Conservation (phyloP, 306 rosid genomes). For the Inga oerstediana region DNA sequence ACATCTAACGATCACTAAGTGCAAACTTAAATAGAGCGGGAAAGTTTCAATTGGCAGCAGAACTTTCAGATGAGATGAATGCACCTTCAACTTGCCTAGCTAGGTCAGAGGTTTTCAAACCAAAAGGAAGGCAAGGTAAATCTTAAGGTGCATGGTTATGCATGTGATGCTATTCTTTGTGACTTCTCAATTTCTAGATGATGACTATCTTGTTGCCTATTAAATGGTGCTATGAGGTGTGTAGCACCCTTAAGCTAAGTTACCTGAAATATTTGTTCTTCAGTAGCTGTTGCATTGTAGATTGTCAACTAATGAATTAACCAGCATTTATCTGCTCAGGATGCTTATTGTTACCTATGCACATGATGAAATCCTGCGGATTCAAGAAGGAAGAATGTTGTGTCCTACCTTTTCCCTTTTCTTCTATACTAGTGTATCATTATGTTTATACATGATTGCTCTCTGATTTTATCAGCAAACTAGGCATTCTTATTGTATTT, state of each 20-base stretch:
- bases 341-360: background rate
- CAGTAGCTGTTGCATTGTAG: background rate
- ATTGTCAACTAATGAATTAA: background rate
- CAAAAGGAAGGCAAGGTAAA: conserved; percentile 39
- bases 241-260: background rate
- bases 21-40: conserved; percentile 57
- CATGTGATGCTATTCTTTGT: conserved; percentile 14
- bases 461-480: background rate
- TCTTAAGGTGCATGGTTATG: conserved; percentile 20
- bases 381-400: background rate
- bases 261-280: background rate
- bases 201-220: background rate
- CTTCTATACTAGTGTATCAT: background rate
- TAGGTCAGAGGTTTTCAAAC: conserved; percentile 58
- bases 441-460: background rate
- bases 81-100: conserved; percentile 52
- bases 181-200: conserved; percentile 9
- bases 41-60: conserved; percentile 64
- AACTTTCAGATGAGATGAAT: conserved; percentile 65
- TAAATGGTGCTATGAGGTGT: background rate
- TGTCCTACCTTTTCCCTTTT: background rate
- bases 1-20: conserved; percentile 59
- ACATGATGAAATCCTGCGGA: background rate
- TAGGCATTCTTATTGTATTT: background rate
- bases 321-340: background rate